Conservation (phyloP, 306 rosid species). For the Dalbergia cochinchinensis region DNA sequence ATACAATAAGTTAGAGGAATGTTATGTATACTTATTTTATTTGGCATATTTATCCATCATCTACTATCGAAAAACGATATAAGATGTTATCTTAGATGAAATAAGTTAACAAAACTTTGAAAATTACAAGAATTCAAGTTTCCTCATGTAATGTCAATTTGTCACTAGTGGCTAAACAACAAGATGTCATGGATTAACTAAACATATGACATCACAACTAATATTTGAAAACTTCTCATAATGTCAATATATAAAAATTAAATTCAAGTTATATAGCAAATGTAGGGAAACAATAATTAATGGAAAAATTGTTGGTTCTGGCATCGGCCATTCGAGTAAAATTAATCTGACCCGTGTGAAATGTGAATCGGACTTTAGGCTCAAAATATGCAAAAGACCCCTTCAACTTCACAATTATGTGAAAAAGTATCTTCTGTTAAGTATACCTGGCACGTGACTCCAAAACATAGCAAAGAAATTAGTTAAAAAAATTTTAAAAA, state of each 20-base stretch:
- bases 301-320: conserved; percentile 3
- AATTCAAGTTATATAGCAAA: neutral
- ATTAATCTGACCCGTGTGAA: no score
- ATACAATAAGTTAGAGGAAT: no score
- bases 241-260: neutral
- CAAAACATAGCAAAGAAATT: neutral
- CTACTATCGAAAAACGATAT: no score
- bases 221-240: neutral
- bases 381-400: conserved; percentile 1
- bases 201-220: conserved; percentile 37
- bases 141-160: neutral
- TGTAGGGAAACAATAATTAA: neutral
- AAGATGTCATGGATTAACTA: conserved; percentile 30
- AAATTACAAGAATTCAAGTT: neutral
- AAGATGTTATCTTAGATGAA: no score
- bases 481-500: neutral
- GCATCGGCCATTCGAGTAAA: neutral
- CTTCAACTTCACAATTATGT: neutral
- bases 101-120: no score
- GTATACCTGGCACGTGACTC: neutral
- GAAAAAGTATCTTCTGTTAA: neutral
- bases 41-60: no score
- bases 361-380: no score
- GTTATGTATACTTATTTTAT: no score
- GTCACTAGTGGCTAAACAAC: neutral